Evolutionary conservation across 106 monocot species (phyloP).

Genomic region (Allium cepa): DNA sequence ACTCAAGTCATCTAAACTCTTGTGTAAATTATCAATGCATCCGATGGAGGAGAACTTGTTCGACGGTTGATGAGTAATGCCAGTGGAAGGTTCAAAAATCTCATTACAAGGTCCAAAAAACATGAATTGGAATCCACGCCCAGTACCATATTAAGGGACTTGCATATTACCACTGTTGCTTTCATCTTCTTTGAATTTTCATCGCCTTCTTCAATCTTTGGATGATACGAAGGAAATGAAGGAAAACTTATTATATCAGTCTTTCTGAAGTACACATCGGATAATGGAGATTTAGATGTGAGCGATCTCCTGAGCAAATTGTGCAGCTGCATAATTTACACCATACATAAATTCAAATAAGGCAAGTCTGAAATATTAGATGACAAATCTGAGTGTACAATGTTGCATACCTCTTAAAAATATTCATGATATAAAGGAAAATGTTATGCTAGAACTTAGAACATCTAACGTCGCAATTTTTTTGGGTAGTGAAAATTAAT

Average conservation of each 20-base stretch:
- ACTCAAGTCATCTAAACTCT: not conserved
- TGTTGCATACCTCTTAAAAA: too few relatives aligned
- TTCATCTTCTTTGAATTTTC: conserved; percentile 1
- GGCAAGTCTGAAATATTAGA: too few relatives aligned
- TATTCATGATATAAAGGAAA: too few relatives aligned
- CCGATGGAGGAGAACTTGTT: not conserved
- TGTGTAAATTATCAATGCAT: conserved; percentile 3
- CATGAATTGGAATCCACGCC: conserved; percentile 29
- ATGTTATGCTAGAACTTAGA: too few relatives aligned
- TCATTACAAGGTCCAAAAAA: conserved; percentile 28
- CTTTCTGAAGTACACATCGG: conserved; percentile 11
- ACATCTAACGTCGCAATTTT: too few relatives aligned
- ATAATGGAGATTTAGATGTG: conserved; percentile 16
- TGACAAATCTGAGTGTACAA: too few relatives aligned
- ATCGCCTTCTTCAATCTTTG: conserved; percentile 1
- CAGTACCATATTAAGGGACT: conserved; percentile 13
- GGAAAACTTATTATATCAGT: not conserved
- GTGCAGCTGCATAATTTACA: not conserved
- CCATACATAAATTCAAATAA: too few relatives aligned
- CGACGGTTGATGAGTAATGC: conserved; percentile 3
- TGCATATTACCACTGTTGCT: conserved; percentile 20
- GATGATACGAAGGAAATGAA: not conserved
- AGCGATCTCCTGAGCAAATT: conserved; percentile 19
- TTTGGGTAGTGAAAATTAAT: too few relatives aligned
- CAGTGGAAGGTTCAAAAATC: conserved; percentile 31